phyloP scores from a whole-genome alignment of 164 flowering plant genomes.

The Chloranthus sessilifolius region DNA sequence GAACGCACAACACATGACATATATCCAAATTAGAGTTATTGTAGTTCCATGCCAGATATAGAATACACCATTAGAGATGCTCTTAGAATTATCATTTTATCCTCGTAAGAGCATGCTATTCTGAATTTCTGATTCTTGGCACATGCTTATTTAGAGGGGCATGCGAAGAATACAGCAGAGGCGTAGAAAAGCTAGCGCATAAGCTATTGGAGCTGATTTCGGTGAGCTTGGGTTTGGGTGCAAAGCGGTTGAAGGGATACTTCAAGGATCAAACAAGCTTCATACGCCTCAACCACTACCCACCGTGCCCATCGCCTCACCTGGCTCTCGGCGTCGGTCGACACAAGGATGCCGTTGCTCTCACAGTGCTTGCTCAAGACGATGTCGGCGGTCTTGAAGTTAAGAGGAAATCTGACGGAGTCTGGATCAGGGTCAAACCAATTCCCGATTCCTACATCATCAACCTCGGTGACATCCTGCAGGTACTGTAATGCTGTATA shows the following conservation, averaged over 20 bases:
- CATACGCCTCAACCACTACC: slow-evolving; percentile 38
- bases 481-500: slow-evolving; percentile 14
- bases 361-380: slow-evolving; percentile 19
- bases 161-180: slow-evolving; percentile 29
- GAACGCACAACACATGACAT: not conserved
- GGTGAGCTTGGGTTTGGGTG: slow-evolving; percentile 32
- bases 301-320: slow-evolving; percentile 37
- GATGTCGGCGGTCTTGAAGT: slow-evolving; percentile 23
- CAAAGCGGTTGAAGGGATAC: slow-evolving; percentile 20
- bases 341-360: slow-evolving; percentile 22
- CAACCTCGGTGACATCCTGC: slow-evolving; percentile 23
- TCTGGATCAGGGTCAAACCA: slow-evolving; percentile 20
- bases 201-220: slow-evolving; percentile 34
- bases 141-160: slow-evolving; percentile 17
- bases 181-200: slow-evolving; percentile 29
- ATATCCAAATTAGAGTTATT: not conserved
- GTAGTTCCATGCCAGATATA: not conserved
- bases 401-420: slow-evolving; percentile 13
- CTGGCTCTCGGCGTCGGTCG: slow-evolving; percentile 27
- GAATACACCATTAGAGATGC: too few species aligned
- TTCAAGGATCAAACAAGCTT: slow-evolving; percentile 33
- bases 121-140: not conserved
- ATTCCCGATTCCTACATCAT: slow-evolving; percentile 21
- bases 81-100: not conserved
- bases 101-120: not conserved